Evolutionary conservation across 164 flowering plant genomes (phyloP).

Genomic region (Macadamia tetraphylla): DNA sequence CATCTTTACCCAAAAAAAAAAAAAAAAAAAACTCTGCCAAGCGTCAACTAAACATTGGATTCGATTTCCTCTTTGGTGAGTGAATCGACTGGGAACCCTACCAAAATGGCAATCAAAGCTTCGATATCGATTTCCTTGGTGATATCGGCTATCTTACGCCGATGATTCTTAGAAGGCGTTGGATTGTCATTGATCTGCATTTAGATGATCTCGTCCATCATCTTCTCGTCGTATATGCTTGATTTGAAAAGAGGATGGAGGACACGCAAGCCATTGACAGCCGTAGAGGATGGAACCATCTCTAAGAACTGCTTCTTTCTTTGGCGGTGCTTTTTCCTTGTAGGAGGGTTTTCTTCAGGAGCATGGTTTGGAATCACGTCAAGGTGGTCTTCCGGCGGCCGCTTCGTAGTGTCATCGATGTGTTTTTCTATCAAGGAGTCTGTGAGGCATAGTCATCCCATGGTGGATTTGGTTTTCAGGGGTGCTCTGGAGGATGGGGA

Average conservation of each 20-base stretch:
- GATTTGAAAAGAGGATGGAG: conserved; percentile 42
- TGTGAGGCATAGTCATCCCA: not conserved
- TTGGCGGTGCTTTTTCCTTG: conserved; percentile 48
- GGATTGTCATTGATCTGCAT: not conserved
- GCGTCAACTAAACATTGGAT: conserved; percentile 48
- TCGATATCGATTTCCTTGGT: too few species aligned
- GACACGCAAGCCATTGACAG: conserved; percentile 34
- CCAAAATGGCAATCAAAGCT: too few species aligned
- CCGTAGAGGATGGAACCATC: conserved; percentile 39
- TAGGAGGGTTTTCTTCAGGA: conserved; percentile 15
- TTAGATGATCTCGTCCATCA: conserved; percentile 31
- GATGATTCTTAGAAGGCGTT: too few species aligned
- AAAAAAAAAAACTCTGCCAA: conserved; percentile 40
- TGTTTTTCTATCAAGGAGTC: conserved; percentile 6
- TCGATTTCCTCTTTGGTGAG: conserved; percentile 54
- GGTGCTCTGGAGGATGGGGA: not conserved
- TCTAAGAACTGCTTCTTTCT: conserved; percentile 68
- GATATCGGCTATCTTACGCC: too few species aligned
- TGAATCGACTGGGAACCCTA: too few species aligned
- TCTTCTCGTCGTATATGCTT: conserved; percentile 26
- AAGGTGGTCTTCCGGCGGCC: not conserved
- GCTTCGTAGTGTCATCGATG: not conserved
- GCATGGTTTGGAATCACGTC: not conserved
- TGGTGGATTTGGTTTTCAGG: not conserved
- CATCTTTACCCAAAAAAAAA: too few species aligned